These are phyloP conservation scores for Furcasterigmium sp. DNA, from an alignment of 2,329 filamentous ascomycete genomes.

Conservation along the genomic window DNA sequence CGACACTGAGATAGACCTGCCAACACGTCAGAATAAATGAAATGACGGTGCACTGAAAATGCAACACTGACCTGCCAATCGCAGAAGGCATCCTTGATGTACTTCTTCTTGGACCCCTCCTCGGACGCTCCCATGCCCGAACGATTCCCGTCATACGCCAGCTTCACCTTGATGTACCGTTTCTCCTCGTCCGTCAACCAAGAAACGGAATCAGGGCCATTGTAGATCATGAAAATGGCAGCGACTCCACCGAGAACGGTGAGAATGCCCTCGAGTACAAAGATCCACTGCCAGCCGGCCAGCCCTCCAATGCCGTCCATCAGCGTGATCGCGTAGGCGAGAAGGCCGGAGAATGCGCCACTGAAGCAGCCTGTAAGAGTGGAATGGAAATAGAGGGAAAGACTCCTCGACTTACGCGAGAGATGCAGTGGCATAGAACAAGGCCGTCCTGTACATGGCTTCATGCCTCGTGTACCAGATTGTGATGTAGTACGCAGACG, in stretches of 20 bases:
- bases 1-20: slow-evolving; percentile 47
- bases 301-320: slow-evolving; percentile 45
- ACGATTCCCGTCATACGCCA: too few relatives aligned
- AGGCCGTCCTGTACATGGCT: slow-evolving; percentile 54
- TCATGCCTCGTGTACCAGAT: slow-evolving; percentile 26
- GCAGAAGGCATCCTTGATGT: slow-evolving; percentile 47
- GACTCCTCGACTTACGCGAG: slow-evolving; percentile 29
- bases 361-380: too few relatives aligned
- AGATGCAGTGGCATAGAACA: slow-evolving; percentile 55
- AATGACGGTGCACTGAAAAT: too few relatives aligned
- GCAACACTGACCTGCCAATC: slow-evolving; percentile 42
- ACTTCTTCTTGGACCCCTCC: slow-evolving; percentile 53
- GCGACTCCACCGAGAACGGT: slow-evolving; percentile 43
- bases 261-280: slow-evolving; percentile 59
- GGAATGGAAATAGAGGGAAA: too few relatives aligned
- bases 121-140: slow-evolving; percentile 27
- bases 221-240: slow-evolving; percentile 48
- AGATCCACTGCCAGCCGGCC: slow-evolving; percentile 73
- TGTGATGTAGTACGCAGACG: neutral
- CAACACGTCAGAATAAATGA: too few relatives aligned
- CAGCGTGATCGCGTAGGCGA: slow-evolving; percentile 54
- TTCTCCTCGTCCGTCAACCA: slow-evolving; percentile 40
- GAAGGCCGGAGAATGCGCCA: slow-evolving; percentile 56
- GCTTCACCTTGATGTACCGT: too few relatives aligned
- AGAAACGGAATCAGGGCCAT: slow-evolving; percentile 49